Conservation (phyloP, 1,139 yeast species). For the Arxiozyma slooffiae region DNA sequence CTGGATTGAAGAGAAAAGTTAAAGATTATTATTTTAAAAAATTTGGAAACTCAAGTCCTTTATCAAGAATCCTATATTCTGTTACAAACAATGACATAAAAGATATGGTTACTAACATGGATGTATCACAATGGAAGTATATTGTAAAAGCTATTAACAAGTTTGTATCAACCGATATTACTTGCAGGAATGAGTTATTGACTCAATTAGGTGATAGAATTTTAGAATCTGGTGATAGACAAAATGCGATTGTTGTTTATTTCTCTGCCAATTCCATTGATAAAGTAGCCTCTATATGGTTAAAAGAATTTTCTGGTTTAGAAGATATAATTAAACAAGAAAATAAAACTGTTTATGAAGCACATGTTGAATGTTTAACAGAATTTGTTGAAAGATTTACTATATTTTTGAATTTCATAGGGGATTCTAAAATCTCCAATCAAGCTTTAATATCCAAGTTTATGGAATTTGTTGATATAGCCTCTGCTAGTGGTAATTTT, state of each 20-base stretch:
- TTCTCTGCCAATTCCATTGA: constrained; percentile 76
- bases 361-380: constrained; percentile 73
- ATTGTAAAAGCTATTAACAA: constrained; percentile 63
- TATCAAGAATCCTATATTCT: constrained; percentile 67
- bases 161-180: constrained; percentile 39
- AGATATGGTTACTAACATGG: constrained; percentile 72
- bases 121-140: constrained; percentile 73
- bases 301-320: constrained; percentile 53
- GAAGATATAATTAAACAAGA: constrained; percentile 43
- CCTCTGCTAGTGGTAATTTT: constrained; percentile 76
- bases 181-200: constrained; percentile 45
- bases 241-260: constrained; percentile 68
- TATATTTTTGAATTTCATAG: constrained; percentile 55
- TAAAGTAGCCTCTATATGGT: constrained; percentile 75
- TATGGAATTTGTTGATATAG: constrained; percentile 65
- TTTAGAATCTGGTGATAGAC: constrained; percentile 43
- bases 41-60: constrained; percentile 40
- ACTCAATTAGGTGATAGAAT: constrained; percentile 68
- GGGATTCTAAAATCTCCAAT: constrained; percentile 31
- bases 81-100: constrained; percentile 49
- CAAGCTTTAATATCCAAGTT: constrained; percentile 33
- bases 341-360: constrained; percentile 51
- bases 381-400: constrained; percentile 78
- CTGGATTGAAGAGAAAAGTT: constrained; percentile 51
- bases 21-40: constrained; percentile 60